phyloP scores from a whole-genome alignment of 371 early-diverging fungal species.

The Mucor ambiguus region DNA sequence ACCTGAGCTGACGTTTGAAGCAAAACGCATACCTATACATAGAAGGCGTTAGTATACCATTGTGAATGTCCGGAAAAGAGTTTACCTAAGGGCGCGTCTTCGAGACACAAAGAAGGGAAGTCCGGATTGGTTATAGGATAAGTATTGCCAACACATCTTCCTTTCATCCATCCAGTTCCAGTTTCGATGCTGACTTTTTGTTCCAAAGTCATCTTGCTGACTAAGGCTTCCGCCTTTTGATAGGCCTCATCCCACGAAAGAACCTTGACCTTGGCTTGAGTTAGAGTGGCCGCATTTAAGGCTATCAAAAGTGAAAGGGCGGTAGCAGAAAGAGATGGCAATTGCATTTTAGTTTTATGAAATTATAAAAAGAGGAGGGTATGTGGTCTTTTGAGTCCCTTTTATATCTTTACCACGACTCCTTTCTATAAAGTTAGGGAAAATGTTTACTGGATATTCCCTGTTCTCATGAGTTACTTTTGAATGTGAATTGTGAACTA shows the following conservation, averaged over 20 bases:
- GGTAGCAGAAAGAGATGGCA: slow-evolving; percentile 18
- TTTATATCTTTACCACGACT: too few species aligned
- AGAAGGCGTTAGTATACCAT: not conserved
- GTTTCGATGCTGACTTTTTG: slow-evolving; percentile 48
- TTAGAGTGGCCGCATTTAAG: not conserved
- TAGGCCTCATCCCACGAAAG: slow-evolving; percentile 46
- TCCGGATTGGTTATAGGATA: slow-evolving; percentile 16
- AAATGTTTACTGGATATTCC: too few species aligned
- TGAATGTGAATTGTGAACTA: too few species aligned
- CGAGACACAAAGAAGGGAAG: slow-evolving; percentile 61
- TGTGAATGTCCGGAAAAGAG: not conserved
- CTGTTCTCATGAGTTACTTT: too few species aligned
- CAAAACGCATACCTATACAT: slow-evolving; percentile 46
- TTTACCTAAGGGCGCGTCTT: slow-evolving; percentile 46
- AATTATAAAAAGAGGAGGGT: too few species aligned
- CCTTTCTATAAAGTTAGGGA: too few species aligned
- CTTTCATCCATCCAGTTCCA: slow-evolving; percentile 47
- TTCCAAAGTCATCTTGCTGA: slow-evolving; percentile 36
- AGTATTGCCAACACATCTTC: slow-evolving; percentile 57
- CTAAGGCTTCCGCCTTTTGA: slow-evolving; percentile 30
- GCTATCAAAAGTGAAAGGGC: slow-evolving; percentile 12
- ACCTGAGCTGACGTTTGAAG: slow-evolving; percentile 46
- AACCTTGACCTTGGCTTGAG: slow-evolving; percentile 6
- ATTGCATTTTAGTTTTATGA: slow-evolving; percentile 21
- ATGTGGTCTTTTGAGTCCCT: too few species aligned